Conservation (phyloP, 139 green algal genomes). For the Penium margaritaceum region DNA sequence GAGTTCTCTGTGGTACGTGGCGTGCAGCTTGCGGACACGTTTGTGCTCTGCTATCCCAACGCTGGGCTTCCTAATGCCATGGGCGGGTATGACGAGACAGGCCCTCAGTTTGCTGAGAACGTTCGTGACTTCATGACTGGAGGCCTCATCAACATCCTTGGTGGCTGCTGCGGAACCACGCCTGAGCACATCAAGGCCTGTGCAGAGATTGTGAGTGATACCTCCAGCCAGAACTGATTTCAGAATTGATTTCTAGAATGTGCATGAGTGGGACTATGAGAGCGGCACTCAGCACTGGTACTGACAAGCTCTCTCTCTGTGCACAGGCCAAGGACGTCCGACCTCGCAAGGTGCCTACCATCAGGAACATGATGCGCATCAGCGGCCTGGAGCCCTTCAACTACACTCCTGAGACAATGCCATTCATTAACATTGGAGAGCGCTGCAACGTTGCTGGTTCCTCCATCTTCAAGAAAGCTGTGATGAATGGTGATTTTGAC, state of each 20-base stretch:
- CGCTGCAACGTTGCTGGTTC: constrained; percentile 94
- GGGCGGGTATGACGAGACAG: constrained; percentile 95
- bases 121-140: constrained; percentile 82
- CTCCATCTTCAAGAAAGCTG: constrained; percentile 92
- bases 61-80: constrained; percentile 95
- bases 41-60: constrained; percentile 95
- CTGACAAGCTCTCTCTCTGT: too few species aligned
- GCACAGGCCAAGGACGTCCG: too few species aligned
- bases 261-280: too few species aligned
- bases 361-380: constrained; percentile 76
- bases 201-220: constrained; percentile 41
- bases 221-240: too few species aligned
- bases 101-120: constrained; percentile 84
- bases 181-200: constrained; percentile 85
- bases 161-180: constrained; percentile 86
- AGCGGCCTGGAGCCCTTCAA: constrained; percentile 88
- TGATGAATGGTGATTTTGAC: constrained; percentile 87
- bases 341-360: constrained; percentile 47
- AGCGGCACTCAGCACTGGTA: too few species aligned
- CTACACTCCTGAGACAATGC: constrained; percentile 70
- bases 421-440: constrained; percentile 92
- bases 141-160: constrained; percentile 83
- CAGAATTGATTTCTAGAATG: too few species aligned
- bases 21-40: constrained; percentile 71
- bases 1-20: too few species aligned